Percentiles rank a stretch among this genome's conserved stretches.
phyloP scores from a whole-genome alignment of 164 flowering plant genomes.

The Houttuynia cordata region DNA sequence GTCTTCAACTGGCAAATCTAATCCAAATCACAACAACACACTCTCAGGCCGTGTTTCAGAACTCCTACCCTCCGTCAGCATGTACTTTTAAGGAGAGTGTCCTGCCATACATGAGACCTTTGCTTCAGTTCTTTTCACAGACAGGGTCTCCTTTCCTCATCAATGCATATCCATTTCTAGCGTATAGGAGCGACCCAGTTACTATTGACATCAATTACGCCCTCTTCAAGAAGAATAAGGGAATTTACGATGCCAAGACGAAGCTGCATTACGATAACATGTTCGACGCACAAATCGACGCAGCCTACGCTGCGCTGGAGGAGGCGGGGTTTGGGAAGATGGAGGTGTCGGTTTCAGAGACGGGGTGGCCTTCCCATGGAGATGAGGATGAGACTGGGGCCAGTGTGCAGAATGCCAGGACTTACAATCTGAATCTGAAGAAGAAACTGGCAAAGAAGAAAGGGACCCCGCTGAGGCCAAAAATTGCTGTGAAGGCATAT shows the following conservation, averaged over 20 bases:
- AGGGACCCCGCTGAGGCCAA: conserved; percentile 74
- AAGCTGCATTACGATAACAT: conserved; percentile 77
- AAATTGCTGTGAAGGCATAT: conserved; percentile 43
- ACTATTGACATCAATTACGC: conserved; percentile 66
- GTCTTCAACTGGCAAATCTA: conserved; percentile 20
- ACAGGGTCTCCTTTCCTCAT: conserved; percentile 59
- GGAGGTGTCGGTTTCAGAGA: conserved; percentile 75
- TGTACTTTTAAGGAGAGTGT: conserved; percentile 49
- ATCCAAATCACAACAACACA: conserved; percentile 60
- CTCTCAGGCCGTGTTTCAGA: conserved; percentile 60
- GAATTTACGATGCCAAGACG: conserved; percentile 52
- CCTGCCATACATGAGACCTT: conserved; percentile 49
- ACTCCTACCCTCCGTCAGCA: conserved; percentile 67
- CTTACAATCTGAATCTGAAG: conserved; percentile 46
- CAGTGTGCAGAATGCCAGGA: conserved; percentile 41
- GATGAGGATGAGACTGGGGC: conserved; percentile 65
- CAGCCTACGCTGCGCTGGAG: conserved; percentile 65
- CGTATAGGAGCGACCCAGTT: conserved; percentile 56
- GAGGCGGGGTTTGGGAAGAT: conserved; percentile 47
- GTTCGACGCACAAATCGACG: conserved; percentile 74
- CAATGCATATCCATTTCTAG: conserved; percentile 80
- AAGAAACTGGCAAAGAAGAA: conserved; percentile 48
- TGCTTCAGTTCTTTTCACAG: conserved; percentile 52
- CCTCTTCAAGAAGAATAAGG: conserved; percentile 40
- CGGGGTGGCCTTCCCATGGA: conserved; percentile 84